Evolutionary conservation across 2,329 filamentous ascomycete species (phyloP).

Genomic region (Diaporthe destruens): DNA sequence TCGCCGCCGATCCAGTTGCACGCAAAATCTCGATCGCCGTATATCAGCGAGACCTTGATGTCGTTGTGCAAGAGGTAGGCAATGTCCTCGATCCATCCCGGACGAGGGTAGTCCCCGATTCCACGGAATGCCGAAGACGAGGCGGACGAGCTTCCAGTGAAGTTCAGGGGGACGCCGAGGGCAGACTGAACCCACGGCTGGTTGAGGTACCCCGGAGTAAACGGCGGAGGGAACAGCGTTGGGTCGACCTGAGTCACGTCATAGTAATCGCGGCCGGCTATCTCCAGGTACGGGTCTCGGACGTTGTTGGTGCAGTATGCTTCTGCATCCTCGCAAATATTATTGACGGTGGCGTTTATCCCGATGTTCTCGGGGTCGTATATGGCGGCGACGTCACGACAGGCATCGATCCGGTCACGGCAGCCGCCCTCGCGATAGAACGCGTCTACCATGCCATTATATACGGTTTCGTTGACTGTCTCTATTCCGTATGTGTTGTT

Average conservation of each 20-base stretch:
- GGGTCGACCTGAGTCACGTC: conserved; percentile 64
- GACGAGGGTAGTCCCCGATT: conserved; percentile 48
- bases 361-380: conserved; percentile 42
- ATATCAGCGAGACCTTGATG: conserved; percentile 66
- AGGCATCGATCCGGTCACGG: conserved; percentile 36
- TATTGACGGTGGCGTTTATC: conserved; percentile 41
- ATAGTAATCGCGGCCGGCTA: conserved; percentile 59
- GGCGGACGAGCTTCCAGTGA: conserved; percentile 56
- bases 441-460: conserved; percentile 51
- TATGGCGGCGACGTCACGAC: conserved; percentile 34
- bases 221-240: conserved; percentile 63
- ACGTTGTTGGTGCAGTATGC: conserved; percentile 42
- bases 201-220: conserved; percentile 67
- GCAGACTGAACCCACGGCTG: conserved; percentile 61
- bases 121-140: conserved; percentile 57
- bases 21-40: conserved; percentile 68
- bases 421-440: conserved; percentile 37
- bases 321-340: conserved; percentile 41
- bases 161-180: conserved; percentile 71
- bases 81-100: conserved; percentile 55
- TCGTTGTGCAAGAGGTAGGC: conserved; percentile 65
- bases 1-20: conserved; percentile 65
- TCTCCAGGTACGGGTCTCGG: conserved; percentile 21
- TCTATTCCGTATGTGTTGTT: conserved; percentile 65
- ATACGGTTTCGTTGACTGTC: conserved; percentile 61